These are phyloP conservation scores for Metarhizium sp. DNA, from an alignment of 2,329 filamentous ascomycete genomes.

Conservation along the genomic window DNA sequence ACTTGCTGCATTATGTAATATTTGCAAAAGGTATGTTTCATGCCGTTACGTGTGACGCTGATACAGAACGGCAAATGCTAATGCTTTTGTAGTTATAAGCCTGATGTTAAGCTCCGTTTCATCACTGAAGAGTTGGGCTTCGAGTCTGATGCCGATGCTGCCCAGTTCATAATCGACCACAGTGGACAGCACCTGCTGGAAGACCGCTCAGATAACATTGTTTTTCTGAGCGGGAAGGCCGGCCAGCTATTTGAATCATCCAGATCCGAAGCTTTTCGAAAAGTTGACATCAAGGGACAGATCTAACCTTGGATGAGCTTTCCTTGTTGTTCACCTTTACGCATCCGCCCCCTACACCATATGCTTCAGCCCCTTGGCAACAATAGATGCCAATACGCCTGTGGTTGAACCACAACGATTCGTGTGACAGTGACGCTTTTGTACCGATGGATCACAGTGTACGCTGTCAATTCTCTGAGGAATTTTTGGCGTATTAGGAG, in stretches of 20 bases:
- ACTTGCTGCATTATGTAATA: constrained; percentile 78
- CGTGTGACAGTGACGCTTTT: background rate
- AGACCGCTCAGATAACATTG: constrained; percentile 64
- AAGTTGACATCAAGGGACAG: constrained; percentile 95
- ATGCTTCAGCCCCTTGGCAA: background rate
- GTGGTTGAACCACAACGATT: background rate
- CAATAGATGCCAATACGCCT: background rate
- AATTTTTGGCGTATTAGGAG: background rate
- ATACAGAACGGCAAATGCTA: background rate
- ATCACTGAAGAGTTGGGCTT: constrained; percentile 95
- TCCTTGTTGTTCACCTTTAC: background rate
- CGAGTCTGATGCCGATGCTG: constrained; percentile 82
- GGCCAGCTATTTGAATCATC: constrained; percentile 63
- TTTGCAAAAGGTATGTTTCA: constrained; percentile 75
- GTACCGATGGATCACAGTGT: background rate
- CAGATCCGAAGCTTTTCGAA: constrained; percentile 65
- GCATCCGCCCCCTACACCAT: background rate
- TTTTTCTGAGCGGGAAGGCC: constrained; percentile 67
- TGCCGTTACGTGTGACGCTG: background rate
- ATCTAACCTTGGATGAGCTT: constrained; percentile 46
- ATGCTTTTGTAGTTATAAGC: constrained; percentile 66
- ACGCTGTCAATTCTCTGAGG: background rate
- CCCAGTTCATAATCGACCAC: constrained; percentile 80
- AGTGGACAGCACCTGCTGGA: constrained; percentile 67
- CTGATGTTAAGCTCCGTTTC: constrained; percentile 79